Base-by-base conservation (phyloP, 192 early-diverging fungal genomes). In the Linderina pennispora region DNA sequence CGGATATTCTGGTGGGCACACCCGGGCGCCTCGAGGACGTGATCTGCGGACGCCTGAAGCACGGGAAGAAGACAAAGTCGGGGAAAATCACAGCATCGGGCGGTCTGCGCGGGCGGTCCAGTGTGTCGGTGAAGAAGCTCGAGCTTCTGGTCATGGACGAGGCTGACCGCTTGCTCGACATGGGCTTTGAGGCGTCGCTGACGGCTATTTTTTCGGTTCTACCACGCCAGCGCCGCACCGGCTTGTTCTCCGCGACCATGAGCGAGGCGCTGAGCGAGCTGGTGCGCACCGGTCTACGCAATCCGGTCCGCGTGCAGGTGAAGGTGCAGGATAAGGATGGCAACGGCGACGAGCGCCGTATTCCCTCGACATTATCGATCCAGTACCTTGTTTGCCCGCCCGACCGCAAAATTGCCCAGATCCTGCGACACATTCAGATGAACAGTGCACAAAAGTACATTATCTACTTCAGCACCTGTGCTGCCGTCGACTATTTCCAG, bases 241-340 rank as follows among this genome's bases (percentile, higher is more conserved):
- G 94, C 5, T 73, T 99, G 26, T 99, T 96, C 42, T 95, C 92
- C 1, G 96, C 96, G 0, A 99, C 96, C 3, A 92, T 99, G 90
- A 88, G 83, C 26, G 94, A 97, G 52, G 90, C 82, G 0, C 44
- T 99, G 26, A 63, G 67, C 13, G 83, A 92, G 43, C 62, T 99
- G 21, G 84, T 95, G 2, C 72, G 83, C 16, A 83, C 89, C 0
- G 96, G 96, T 15, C 66, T 99, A 17, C 78, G 94, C 41, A 96
- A 99, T 50, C 94, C 94, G 1, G 91, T 89, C 2, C 77, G 80
- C 20, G 80, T 99, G 16, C 80, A 83, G 8, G 92, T 97, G 19
- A 90, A 93, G 58, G 92, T 96, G 17, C 84, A 90, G 47, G 79
- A 81, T 59, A 23, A 40, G 25, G 18, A 14, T 8, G 36, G 48